Conservation (phyloP, 805 yeast genomes). For the Metschnikowia sp. region DNA sequence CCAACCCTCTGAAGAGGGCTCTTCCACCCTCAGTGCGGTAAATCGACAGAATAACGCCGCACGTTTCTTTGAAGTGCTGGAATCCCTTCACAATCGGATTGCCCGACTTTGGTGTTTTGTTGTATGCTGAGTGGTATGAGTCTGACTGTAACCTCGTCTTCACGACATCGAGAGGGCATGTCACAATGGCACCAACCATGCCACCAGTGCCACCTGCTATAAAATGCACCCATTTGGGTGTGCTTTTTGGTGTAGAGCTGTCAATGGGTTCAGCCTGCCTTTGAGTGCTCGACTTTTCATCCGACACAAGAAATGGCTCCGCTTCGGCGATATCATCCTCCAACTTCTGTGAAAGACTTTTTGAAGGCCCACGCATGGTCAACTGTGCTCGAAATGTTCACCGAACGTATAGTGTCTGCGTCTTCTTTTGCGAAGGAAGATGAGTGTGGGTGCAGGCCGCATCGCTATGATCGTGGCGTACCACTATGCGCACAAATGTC, state of each 20-base stretch:
- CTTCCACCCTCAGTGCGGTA: conserved; percentile 75
- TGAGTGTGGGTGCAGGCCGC: conserved; percentile 4
- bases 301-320: conserved; percentile 61
- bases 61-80: conserved; percentile 81
- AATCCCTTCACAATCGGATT: conserved; percentile 43
- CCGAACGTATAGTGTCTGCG: neutral
- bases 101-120: conserved; percentile 39
- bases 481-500: too few species aligned
- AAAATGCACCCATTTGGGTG: conserved; percentile 63
- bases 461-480: neutral
- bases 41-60: conserved; percentile 64
- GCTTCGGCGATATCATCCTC: conserved; percentile 58
- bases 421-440: conserved; percentile 1
- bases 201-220: conserved; percentile 96
- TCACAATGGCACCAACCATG: conserved; percentile 93
- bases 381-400: neutral
- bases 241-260: conserved; percentile 9
- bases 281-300: conserved; percentile 61
- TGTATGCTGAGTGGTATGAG: conserved; percentile 61
- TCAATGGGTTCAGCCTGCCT: conserved; percentile 36
- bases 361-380: conserved; percentile 6
- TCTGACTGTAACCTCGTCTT: conserved; percentile 94
- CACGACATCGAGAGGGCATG: conserved; percentile 95
- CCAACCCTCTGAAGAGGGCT: conserved; percentile 90
- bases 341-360: conserved; percentile 22